phyloP scores from a whole-genome alignment of 345 rosid genomes.

The Microthlaspi erraticum region DNA sequence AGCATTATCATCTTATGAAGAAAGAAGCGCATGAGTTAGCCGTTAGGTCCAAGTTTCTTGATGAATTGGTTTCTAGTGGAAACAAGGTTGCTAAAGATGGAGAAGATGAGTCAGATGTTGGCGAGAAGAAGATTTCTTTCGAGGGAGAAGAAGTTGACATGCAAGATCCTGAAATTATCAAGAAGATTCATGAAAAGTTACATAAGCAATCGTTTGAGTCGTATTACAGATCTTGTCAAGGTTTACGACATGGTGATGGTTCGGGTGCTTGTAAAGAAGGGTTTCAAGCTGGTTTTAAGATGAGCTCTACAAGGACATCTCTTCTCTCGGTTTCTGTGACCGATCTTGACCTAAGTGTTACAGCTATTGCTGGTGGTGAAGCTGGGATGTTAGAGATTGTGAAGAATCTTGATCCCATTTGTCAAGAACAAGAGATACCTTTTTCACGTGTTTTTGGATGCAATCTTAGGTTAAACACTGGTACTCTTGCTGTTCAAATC shows the following conservation, averaged over 20 bases:
- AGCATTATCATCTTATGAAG: constrained; percentile 79
- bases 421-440: constrained; percentile 68
- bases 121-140: constrained; percentile 48
- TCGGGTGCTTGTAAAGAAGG: constrained; percentile 87
- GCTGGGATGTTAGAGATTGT: constrained; percentile 82
- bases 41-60: constrained; percentile 78
- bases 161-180: constrained; percentile 59
- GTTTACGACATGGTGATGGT: constrained; percentile 64
- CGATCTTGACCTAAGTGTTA: constrained; percentile 74
- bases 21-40: constrained; percentile 84
- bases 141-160: constrained; percentile 66
- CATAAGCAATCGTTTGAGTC: constrained; percentile 68
- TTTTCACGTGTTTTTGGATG: constrained; percentile 90
- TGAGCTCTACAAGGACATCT: constrained; percentile 69
- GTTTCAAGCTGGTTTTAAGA: constrained; percentile 88
- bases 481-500: constrained; percentile 67
- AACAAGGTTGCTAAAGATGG: constrained; percentile 49
- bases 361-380: constrained; percentile 80
- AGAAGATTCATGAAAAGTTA: constrained; percentile 65
- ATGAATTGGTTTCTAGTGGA: constrained; percentile 59
- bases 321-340: constrained; percentile 81
- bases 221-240: constrained; percentile 85
- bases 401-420: constrained; percentile 78
- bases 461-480: constrained; percentile 66
- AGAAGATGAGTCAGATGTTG: constrained; percentile 55